A percentile compares a stretch with the other conserved stretches of the same genome.
Conservation (phyloP, 164 flowering plant species). For the Tinospora cordifolia region DNA sequence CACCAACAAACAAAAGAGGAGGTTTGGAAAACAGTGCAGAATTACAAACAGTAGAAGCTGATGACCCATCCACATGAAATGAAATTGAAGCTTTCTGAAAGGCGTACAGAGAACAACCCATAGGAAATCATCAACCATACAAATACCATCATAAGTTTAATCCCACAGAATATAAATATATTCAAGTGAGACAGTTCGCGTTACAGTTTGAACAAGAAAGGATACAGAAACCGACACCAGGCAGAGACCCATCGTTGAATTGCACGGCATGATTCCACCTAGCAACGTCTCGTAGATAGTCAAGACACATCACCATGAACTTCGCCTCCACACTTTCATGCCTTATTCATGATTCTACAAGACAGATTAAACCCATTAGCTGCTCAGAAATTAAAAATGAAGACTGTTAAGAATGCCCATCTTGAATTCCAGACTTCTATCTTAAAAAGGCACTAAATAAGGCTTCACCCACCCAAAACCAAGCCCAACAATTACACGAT, state of each 20-base stretch:
- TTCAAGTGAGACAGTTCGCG: not conserved
- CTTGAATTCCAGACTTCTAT: no score
- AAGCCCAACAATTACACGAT: no score
- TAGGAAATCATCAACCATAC: not conserved
- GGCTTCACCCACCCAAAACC: no score
- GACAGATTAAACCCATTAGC: not conserved
- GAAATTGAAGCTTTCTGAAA: not conserved
- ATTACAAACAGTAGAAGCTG: not conserved
- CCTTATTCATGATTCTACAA: not conserved
- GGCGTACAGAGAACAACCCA: not conserved
- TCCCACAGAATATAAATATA: constrained; percentile 1
- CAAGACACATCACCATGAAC: not conserved
- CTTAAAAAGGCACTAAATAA: no score
- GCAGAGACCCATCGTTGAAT: not conserved
- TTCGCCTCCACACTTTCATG: not conserved
- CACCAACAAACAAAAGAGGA: not conserved
- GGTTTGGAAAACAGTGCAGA: not conserved
- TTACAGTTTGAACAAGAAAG: not conserved
- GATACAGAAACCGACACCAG: not conserved
- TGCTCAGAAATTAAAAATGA: no score
- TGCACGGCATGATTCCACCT: not conserved
- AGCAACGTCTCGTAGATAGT: not conserved
- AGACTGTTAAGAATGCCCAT: no score
- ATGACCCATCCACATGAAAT: not conserved
- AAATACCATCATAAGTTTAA: not conserved